Base-by-base conservation (phyloP, 2,329 filamentous ascomycete genomes). In the Paecilomyces sp. region DNA sequence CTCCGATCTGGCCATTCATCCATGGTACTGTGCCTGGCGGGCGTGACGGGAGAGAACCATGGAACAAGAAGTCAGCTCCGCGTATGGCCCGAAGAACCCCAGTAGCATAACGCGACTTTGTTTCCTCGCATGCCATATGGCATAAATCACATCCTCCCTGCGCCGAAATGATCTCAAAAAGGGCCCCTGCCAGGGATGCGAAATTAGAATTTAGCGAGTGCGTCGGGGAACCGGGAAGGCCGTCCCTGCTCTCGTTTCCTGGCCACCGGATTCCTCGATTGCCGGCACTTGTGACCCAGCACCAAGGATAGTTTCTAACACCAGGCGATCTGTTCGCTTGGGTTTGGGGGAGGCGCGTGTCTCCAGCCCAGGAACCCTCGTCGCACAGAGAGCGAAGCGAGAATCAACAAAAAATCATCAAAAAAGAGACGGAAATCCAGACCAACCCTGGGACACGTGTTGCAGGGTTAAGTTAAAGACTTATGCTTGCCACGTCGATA, bases 11-110 rank as follows among this genome's bases (percentile, higher is more conserved):
- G 15, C 2, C 18, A 3, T 7, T 47, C 41, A 47, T 18, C 41
- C 41, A 47, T 47, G 41, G 41, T 47, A 47, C 41, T 18, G 36
- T 47, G 15, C 15, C n/a, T 9, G n/a, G 41, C 18, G 41, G 41
- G 41, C 51, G 51, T 31, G 24, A 56, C 62, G 62, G 63, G 57
- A 61, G 57, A 18, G 64, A 65, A 65, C 64, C 64, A 63, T 63
- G 64, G 64, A 64, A 64, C 64, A 58, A 25, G 28, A 47, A 47
- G 36, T 15, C 36, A 18, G 36, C 15, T 47, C 36, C 36, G 36
- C 36, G 3, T 18, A 47, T 47, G 36, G 13, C 36, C 36, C 36
- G 36, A 41, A n/a, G 36, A 41, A 15, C 36, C 36, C 41, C 41
- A 47, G 41, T 47, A 47, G 41, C n/a, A 18, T 47, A 47, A 18